A percentile compares a stretch with the other conserved stretches of the same genome.
Conservation (phyloP, 2,329 filamentous ascomycete species). For the Lojkania enalia region DNA sequence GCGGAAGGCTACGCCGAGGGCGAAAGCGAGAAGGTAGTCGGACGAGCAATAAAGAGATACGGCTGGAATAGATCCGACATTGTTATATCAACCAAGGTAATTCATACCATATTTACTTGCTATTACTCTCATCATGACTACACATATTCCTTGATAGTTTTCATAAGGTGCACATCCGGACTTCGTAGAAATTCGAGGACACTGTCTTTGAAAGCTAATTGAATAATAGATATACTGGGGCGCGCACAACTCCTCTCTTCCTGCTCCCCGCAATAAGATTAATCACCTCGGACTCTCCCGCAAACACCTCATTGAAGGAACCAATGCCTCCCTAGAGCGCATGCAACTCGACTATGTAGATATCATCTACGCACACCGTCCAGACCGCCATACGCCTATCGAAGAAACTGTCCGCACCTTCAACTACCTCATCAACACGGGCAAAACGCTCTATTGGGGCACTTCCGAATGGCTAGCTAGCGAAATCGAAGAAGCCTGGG, state of each 20-base stretch:
- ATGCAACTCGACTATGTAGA: slow-evolving; percentile 66
- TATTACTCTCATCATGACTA: too few species aligned
- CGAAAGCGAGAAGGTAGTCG: slow-evolving; percentile 59
- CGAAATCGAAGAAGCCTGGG: slow-evolving; percentile 63
- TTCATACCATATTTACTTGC: too few species aligned
- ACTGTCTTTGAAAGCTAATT: slow-evolving; percentile 42
- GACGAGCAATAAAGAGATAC: slow-evolving; percentile 60
- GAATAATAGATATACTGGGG: slow-evolving; percentile 74
- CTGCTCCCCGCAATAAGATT: slow-evolving; percentile 57
- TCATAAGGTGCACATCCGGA: neutral
- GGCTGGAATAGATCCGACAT: slow-evolving; percentile 62
- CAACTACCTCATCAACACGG: slow-evolving; percentile 69
- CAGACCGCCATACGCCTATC: slow-evolving; percentile 69
- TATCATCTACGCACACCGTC: slow-evolving; percentile 69
- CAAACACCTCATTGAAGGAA: slow-evolving; percentile 71
- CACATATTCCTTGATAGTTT: too few species aligned
- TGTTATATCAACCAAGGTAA: slow-evolving; percentile 62
- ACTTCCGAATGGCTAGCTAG: slow-evolving; percentile 62
- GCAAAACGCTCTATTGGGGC: slow-evolving; percentile 70
- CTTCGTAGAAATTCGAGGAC: neutral
- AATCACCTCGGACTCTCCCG: slow-evolving; percentile 70
- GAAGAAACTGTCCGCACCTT: slow-evolving; percentile 72
- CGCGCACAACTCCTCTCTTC: slow-evolving; percentile 50
- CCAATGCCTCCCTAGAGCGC: slow-evolving; percentile 61
- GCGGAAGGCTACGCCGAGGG: slow-evolving; percentile 59